These are phyloP conservation scores for Abrus precatorius DNA, from an alignment of 306 rosid species.

Conservation along the genomic window DNA sequence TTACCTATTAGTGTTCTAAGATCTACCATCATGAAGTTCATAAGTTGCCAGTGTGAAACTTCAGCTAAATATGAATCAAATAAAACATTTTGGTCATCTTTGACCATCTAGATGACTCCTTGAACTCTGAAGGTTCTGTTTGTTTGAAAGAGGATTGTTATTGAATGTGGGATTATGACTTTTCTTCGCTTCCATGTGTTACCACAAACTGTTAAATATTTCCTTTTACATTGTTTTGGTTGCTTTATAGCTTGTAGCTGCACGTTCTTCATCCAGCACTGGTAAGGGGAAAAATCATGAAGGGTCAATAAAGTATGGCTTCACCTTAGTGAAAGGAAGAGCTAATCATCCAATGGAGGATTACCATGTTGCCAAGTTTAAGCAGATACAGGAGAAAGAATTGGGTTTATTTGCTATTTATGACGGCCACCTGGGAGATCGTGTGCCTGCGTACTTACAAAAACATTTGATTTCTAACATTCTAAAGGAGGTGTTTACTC, in stretches of 20 bases:
- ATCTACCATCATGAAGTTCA: conserved; percentile 13
- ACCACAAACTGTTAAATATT: conserved; percentile 14
- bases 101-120: neutral
- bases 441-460: conserved; percentile 82
- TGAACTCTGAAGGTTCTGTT: conserved; percentile 27
- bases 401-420: conserved; percentile 89
- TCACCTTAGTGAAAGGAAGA: conserved; percentile 78
- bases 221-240: conserved; percentile 39
- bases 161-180: conserved; percentile 10
- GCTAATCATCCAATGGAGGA: conserved; percentile 95
- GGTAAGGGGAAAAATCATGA: conserved; percentile 79
- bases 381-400: conserved; percentile 63
- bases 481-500: conserved; percentile 69
- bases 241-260: conserved; percentile 60
- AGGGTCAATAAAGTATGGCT: conserved; percentile 78
- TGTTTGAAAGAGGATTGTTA: conserved; percentile 28
- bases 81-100: neutral
- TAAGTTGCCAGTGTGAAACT: neutral
- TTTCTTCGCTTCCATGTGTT: conserved; percentile 25
- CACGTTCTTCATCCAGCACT: conserved; percentile 66
- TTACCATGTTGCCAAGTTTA: conserved; percentile 84
- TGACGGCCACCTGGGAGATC: conserved; percentile 89
- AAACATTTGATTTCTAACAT: conserved; percentile 81
- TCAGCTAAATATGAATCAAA: neutral
- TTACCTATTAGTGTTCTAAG: neutral